phyloP scores from a whole-genome alignment of 2,329 filamentous ascomycete species.

The Dothiorella sarmentorum region DNA sequence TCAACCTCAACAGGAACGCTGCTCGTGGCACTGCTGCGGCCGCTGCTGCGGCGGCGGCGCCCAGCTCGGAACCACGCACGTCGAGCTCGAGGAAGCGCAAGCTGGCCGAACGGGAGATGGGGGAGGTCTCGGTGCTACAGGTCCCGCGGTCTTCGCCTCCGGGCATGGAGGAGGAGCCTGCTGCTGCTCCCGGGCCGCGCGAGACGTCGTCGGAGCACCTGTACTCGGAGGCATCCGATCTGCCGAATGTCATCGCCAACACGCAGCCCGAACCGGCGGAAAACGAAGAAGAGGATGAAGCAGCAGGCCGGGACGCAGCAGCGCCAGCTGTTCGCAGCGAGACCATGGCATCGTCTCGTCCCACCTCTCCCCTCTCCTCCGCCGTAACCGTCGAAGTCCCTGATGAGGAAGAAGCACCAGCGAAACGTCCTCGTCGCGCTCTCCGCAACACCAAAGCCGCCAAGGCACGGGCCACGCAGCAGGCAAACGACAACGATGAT shows the following conservation, averaged over 20 bases:
- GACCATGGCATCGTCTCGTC: conserved; percentile 44
- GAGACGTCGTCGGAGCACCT: conserved; percentile 2
- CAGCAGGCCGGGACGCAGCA: background rate
- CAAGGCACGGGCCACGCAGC: conserved; percentile 16
- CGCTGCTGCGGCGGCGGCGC: background rate
- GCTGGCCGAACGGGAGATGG: conserved; percentile 19
- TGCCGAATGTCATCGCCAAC: background rate
- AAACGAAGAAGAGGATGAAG: too few relatives aligned
- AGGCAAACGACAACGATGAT: conserved; percentile 21
- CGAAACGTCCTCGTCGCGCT: background rate
- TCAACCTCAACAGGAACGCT: too few relatives aligned
- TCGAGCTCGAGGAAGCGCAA: conserved; percentile 40
- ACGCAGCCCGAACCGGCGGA: conserved; percentile 8
- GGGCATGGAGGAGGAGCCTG: conserved; percentile 18
- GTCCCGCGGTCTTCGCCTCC: conserved; percentile 40
- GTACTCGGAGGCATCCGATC: conserved; percentile 4
- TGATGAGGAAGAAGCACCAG: conserved; percentile 23
- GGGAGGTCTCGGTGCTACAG: conserved; percentile 32
- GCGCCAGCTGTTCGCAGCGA: conserved; percentile 34
- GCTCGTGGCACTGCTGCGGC: background rate
- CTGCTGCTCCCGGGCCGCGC: background rate
- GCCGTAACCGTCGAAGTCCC: background rate
- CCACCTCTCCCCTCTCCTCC: conserved; percentile 33
- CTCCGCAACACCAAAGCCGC: background rate
- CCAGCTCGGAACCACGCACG: conserved; percentile 21